Evolutionary conservation across 495 filamentous ascomycete species (phyloP), one percentile per base, ranked within the genome.

Genomic region (Xylaria sp.): DNA sequence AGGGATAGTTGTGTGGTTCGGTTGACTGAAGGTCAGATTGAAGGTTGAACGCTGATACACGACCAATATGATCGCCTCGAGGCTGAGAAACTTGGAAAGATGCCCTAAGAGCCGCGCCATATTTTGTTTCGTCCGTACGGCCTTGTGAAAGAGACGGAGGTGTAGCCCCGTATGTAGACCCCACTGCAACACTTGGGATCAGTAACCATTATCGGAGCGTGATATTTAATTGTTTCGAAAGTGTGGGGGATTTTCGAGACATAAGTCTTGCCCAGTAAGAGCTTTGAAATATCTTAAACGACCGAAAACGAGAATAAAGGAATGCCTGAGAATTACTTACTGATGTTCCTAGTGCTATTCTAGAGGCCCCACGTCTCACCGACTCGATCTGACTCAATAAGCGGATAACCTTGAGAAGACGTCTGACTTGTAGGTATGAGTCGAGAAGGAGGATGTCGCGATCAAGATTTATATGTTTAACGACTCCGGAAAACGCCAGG

Each of bases 371-470:
- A 35, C 84, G 82, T 24, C 82, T 76, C 57, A 85, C 74, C 17
- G 82, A 77, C 31, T 82, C 78, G 29, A 85, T 82, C 75, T 85
- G 83, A 73, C 82, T 83, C 72, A 85, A 78, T 24, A 85, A 84
- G 67, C 82, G 82, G 61, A 85, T 76, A 29, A 81, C 80, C 64
- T 83, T 82, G 71, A 85, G 79, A 29, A 85, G 78, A 61, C 82
- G 77, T 76, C 84, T 83, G 73, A 85, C 81, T 53, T 85, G 81
- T 12, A 85, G 75, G 69, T 85, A 85, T 4, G 83, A 83, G 72
- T 85, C 83, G 41, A 85, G 82, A n/a, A 85, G 78, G 53, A 85
- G 72, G 41, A 85, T 82, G 66, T 85, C 83, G 63, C 83, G 81
- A 33, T 80, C 78, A 21, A 83, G 77, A 70, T 85, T 82, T 65